Evolutionary conservation across 1,284 basidiomycete species (phyloP).

Genomic region (Athelia sp.): DNA sequence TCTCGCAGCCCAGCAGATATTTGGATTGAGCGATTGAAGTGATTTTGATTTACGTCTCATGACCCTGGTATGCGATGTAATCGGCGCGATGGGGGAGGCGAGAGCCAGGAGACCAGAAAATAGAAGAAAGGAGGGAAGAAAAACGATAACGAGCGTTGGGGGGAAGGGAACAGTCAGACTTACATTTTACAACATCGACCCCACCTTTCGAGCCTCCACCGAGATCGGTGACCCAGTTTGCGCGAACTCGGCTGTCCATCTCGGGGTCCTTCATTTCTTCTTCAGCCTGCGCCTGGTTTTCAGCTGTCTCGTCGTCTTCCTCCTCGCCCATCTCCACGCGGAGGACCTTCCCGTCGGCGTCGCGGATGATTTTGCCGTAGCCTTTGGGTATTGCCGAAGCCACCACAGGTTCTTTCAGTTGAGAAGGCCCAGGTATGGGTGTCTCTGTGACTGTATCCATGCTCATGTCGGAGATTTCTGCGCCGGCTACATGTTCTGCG

Average conservation of each 20-base stretch:
- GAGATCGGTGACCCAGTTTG: conserved; percentile 32
- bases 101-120: background rate
- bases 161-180: conserved; percentile 15
- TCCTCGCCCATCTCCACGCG: conserved; percentile 70
- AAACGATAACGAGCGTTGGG: background rate
- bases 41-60: background rate
- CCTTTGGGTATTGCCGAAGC: conserved; percentile 55
- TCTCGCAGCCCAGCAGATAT: no score
- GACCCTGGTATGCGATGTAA: background rate
- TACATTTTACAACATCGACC: conserved; percentile 29
- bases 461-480: background rate
- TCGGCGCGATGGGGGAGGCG: background rate
- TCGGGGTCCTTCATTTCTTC: conserved; percentile 25
- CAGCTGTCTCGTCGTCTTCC: conserved; percentile 32
- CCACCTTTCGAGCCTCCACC: conserved; percentile 9
- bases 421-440: conserved; percentile 8
- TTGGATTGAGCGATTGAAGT: no score
- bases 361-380: conserved; percentile 83
- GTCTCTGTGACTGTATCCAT: conserved; percentile 8
- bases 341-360: conserved; percentile 77
- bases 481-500: no score
- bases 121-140: background rate
- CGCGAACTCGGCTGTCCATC: conserved; percentile 27
- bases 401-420: no score
- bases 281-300: no score